Conservation (phyloP, 2,329 filamentous ascomycete species). For the Claviceps spartinae region DNA sequence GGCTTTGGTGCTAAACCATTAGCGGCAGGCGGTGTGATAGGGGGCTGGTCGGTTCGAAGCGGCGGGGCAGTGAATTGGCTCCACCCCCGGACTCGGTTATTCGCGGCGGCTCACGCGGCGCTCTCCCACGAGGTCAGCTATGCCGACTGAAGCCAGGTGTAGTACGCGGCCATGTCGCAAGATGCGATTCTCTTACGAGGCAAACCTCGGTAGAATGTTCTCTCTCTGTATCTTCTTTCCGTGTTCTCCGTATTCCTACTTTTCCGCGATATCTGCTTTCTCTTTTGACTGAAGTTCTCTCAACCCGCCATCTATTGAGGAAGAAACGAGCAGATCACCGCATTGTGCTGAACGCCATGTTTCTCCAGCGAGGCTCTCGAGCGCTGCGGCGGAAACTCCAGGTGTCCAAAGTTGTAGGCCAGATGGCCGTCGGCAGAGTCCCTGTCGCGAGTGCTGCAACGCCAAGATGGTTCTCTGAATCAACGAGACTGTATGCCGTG, state of each 20-base stretch:
- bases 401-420: conserved; percentile 26
- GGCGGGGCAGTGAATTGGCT: not conserved
- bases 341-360: conserved; percentile 27
- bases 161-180: conserved; percentile 1
- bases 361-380: conserved; percentile 38
- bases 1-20: not conserved
- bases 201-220: too few species aligned
- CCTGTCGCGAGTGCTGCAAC: conserved; percentile 15
- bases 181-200: not conserved
- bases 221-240: not conserved
- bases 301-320: not conserved
- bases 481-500: conserved; percentile 38
- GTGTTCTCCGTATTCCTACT: not conserved
- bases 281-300: not conserved
- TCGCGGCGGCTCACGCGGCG: conserved; percentile 16
- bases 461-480: conserved; percentile 36
- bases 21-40: not conserved
- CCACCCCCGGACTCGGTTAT: conserved; percentile 19
- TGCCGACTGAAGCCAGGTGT: conserved; percentile 20
- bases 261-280: not conserved
- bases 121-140: conserved; percentile 15
- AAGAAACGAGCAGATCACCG: not conserved
- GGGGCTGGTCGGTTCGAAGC: not conserved
- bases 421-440: conserved; percentile 19
- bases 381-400: conserved; percentile 38